These are phyloP conservation scores for Leccinum arenicola DNA, from an alignment of 768 basidiomycete genomes.

Conservation along the genomic window DNA sequence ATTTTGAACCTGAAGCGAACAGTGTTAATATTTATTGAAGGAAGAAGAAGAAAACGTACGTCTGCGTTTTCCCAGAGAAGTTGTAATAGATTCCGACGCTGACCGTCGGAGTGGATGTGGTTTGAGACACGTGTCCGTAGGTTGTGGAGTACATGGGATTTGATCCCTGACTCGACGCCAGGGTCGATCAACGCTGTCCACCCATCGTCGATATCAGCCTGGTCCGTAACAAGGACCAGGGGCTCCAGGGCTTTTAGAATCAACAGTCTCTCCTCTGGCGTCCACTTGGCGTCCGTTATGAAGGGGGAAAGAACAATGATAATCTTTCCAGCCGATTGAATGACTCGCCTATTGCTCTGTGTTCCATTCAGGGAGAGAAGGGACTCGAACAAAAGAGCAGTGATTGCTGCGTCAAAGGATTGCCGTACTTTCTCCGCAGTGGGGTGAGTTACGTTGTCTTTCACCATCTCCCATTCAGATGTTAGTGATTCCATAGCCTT, in stretches of 20 bases:
- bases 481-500: slow-evolving; percentile 54
- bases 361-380: slow-evolving; percentile 64
- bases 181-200: slow-evolving; percentile 52
- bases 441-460: slow-evolving; percentile 34
- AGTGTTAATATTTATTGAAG: neutral
- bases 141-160: slow-evolving; percentile 46
- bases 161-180: slow-evolving; percentile 56
- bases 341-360: slow-evolving; percentile 53
- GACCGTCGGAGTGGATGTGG: slow-evolving; percentile 9
- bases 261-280: slow-evolving; percentile 56
- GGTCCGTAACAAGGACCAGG: slow-evolving; percentile 45
- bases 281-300: slow-evolving; percentile 46
- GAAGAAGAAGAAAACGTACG: slow-evolving; percentile 40
- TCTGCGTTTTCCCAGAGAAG: slow-evolving; percentile 68
- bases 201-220: slow-evolving; percentile 19
- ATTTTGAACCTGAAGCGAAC: slow-evolving; percentile 50
- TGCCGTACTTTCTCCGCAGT: slow-evolving; percentile 65
- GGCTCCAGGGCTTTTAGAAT: slow-evolving; percentile 68
- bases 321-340: slow-evolving; percentile 61
- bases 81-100: slow-evolving; percentile 46
- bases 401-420: slow-evolving; percentile 66
- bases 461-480: slow-evolving; percentile 46
- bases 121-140: slow-evolving; percentile 23
- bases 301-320: slow-evolving; percentile 43
- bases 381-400: slow-evolving; percentile 67